These are phyloP conservation scores for Botrytis fragariae DNA, from an alignment of 2,329 filamentous ascomycete species.

Conservation along the genomic window DNA sequence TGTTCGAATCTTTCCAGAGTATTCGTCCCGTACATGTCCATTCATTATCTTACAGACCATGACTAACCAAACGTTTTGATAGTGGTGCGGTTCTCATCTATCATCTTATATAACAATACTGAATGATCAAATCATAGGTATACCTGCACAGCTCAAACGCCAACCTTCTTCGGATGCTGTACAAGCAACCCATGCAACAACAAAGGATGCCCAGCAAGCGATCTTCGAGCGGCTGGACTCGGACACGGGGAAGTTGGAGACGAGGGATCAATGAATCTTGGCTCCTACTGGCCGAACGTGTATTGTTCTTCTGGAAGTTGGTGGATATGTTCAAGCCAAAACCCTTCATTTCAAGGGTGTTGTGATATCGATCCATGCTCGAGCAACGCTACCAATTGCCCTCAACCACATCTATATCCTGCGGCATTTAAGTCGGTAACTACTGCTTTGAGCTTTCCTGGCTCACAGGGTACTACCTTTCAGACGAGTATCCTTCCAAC, in stretches of 20 bases:
- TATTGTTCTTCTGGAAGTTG: constrained; percentile 22
- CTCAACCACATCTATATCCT: background rate
- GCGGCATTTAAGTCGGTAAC: background rate
- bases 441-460: background rate
- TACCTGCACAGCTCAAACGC: constrained; percentile 24
- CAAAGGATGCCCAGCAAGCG: constrained; percentile 20
- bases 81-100: background rate
- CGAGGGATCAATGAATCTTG: background rate
- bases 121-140: constrained; percentile 18
- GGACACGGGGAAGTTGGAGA: constrained; percentile 11
- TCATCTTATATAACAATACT: background rate
- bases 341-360: constrained; percentile 27
- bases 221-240: constrained; percentile 25
- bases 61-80: background rate
- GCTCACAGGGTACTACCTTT: background rate
- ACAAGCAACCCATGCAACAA: constrained; percentile 26
- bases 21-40: background rate
- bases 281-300: constrained; percentile 25
- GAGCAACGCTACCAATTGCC: background rate
- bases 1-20: accelerated
- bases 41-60: background rate
- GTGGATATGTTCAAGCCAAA: constrained; percentile 22
- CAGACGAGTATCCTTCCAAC: background rate
- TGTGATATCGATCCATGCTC: constrained; percentile 22
- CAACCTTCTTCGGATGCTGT: constrained; percentile 28